These are phyloP conservation scores for Rhizopogon roseolus DNA, from an alignment of 768 basidiomycete species.

Conservation along the genomic window DNA sequence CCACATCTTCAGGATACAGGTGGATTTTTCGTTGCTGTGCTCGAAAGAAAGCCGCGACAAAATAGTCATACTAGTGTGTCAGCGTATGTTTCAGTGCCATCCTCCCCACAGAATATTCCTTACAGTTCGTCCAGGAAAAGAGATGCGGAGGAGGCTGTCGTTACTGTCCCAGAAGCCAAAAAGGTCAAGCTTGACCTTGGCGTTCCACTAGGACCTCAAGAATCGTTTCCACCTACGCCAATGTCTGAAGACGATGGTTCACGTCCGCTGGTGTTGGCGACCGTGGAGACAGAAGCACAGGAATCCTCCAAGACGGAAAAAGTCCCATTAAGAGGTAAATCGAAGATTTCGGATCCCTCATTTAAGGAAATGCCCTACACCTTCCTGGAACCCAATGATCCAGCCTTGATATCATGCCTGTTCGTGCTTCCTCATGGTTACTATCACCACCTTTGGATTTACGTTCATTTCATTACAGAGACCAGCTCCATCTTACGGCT, in stretches of 20 bases:
- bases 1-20: constrained; percentile 96
- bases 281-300: constrained; percentile 2
- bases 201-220: constrained; percentile 3
- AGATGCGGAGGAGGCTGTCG: constrained; percentile 35
- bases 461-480: constrained; percentile 33
- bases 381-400: constrained; percentile 68
- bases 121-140: constrained; percentile 39
- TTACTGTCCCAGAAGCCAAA: constrained; percentile 41
- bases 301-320: neutral
- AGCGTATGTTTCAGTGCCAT: constrained; percentile 7
- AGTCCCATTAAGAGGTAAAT: constrained; percentile 1
- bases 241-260: neutral
- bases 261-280: constrained; percentile 1
- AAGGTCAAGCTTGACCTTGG: constrained; percentile 39
- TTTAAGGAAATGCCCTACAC: constrained; percentile 94
- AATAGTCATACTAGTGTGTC: constrained; percentile 1
- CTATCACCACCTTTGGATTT: neutral
- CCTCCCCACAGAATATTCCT: neutral
- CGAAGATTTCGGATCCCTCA: constrained; percentile 24
- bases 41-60: constrained; percentile 45
- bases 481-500: constrained; percentile 63
- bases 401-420: constrained; percentile 69
- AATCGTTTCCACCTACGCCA: neutral
- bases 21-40: constrained; percentile 94
- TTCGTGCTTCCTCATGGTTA: constrained; percentile 32